Conservation (phyloP, 2,329 filamentous ascomycete genomes). For the Aspergillus brunneoviolaceus region DNA sequence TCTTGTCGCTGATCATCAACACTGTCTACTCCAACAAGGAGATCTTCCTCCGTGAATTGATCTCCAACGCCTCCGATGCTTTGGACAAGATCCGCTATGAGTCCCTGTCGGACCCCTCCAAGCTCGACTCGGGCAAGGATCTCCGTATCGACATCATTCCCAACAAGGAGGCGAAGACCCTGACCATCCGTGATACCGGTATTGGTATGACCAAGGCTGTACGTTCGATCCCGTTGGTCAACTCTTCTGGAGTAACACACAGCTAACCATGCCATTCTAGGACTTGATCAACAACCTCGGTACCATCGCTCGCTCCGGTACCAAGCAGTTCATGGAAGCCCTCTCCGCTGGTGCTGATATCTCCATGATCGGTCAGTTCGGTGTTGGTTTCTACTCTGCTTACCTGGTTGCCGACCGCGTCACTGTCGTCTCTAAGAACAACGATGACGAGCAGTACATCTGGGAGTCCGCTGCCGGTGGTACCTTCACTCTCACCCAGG, state of each 20-base stretch:
- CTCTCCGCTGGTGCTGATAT: slow-evolving; percentile 97
- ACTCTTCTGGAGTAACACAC: not conserved
- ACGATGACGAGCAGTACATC: slow-evolving; percentile 99
- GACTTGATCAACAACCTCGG: slow-evolving; percentile 99
- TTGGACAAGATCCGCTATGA: slow-evolving; percentile 99
- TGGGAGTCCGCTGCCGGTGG: slow-evolving; percentile 98
- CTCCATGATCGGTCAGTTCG: slow-evolving; percentile 99
- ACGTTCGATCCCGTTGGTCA: slow-evolving; percentile 49
- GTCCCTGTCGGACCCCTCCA: slow-evolving; percentile 92
- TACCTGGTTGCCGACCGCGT: slow-evolving; percentile 98
- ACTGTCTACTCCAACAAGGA: slow-evolving; percentile 99
- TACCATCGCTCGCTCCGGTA: slow-evolving; percentile 98
- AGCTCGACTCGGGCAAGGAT: slow-evolving; percentile 97
- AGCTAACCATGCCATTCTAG: slow-evolving; percentile 43
- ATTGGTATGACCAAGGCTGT: slow-evolving; percentile 99
- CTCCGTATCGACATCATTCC: slow-evolving; percentile 99
- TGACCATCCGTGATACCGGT: slow-evolving; percentile 96
- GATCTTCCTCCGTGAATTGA: slow-evolving; percentile 97
- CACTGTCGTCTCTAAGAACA: slow-evolving; percentile 96
- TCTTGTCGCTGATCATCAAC: slow-evolving; percentile 99
- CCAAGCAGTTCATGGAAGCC: slow-evolving; percentile 99
- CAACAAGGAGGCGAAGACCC: slow-evolving; percentile 94
- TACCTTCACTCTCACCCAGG: slow-evolving; percentile 88
- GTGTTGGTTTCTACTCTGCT: slow-evolving; percentile 99
- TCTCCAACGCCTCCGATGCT: slow-evolving; percentile 98